Evolutionary conservation across 2,329 filamentous ascomycete species (phyloP).

Genomic region (Paraconiothyrium sp.): DNA sequence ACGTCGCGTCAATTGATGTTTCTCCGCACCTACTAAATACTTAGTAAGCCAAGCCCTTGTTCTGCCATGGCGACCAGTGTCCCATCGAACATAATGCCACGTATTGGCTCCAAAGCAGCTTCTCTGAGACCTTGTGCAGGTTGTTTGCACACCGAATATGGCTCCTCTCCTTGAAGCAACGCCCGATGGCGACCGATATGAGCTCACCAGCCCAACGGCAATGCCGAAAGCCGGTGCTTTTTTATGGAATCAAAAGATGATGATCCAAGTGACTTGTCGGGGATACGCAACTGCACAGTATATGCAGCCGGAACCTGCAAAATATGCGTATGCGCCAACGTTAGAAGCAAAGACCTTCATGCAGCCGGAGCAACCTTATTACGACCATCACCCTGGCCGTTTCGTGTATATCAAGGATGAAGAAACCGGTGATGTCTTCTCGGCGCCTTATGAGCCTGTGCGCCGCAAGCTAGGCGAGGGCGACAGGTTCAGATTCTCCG

Average conservation of each 20-base stretch:
- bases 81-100: constrained; percentile 37
- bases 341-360: constrained; percentile 69
- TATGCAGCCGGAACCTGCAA: constrained; percentile 69
- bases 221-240: constrained; percentile 66
- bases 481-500: constrained; percentile 61
- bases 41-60: constrained; percentile 40
- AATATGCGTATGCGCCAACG: constrained; percentile 68
- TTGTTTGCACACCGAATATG: constrained; percentile 20
- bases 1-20: constrained; percentile 22
- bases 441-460: constrained; percentile 66
- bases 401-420: constrained; percentile 69
- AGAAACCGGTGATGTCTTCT: constrained; percentile 61
- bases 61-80: constrained; percentile 30
- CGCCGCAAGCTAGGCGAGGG: constrained; percentile 54
- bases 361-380: constrained; percentile 69
- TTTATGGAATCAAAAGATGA: constrained; percentile 69
- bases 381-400: constrained; percentile 66
- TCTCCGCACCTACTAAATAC: constrained; percentile 32
- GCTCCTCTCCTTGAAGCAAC: constrained; percentile 51
- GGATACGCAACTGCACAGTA: constrained; percentile 68
- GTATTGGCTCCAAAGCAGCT: constrained; percentile 27
- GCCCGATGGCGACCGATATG: constrained; percentile 63
- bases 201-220: constrained; percentile 64
- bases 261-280: constrained; percentile 68
- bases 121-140: constrained; percentile 18